Percentiles rank a stretch among this genome's conserved stretches.
Evolutionary conservation across 1,284 basidiomycete species (phyloP).

Genomic region (Rhodotorula sp.): DNA sequence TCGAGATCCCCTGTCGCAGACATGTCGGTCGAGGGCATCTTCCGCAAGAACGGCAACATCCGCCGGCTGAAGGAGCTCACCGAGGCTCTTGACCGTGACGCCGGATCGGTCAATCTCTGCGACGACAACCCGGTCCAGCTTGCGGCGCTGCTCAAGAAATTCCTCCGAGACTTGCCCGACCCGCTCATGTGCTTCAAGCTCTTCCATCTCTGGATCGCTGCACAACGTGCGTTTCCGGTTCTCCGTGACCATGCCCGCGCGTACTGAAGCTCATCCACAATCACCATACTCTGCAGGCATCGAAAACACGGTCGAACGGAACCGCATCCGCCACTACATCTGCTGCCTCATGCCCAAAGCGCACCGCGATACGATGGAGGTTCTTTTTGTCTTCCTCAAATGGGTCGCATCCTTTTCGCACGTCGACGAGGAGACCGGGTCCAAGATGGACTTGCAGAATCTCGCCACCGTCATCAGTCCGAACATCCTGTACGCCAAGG

Average conservation of each 20-base stretch:
- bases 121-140: constrained; percentile 97
- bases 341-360: constrained; percentile 83
- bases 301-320: constrained; percentile 72
- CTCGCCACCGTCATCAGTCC: constrained; percentile 97
- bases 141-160: constrained; percentile 94
- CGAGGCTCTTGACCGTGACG: constrained; percentile 90
- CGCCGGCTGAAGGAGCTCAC: constrained; percentile 83
- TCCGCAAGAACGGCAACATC: constrained; percentile 98
- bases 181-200: constrained; percentile 93
- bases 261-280: not conserved
- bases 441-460: constrained; percentile 96
- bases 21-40: constrained; percentile 98
- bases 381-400: constrained; percentile 95
- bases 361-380: constrained; percentile 96
- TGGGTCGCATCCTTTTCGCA: constrained; percentile 99
- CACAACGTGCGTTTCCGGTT: constrained; percentile 66
- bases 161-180: constrained; percentile 92
- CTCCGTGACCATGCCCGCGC: not conserved
- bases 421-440: constrained; percentile 95
- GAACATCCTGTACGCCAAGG: constrained; percentile 84
- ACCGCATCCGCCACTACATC: constrained; percentile 79
- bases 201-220: constrained; percentile 81
- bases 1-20: constrained; percentile 57
- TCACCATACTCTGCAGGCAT: constrained; percentile 57
- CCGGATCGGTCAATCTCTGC: constrained; percentile 80